phyloP scores from a whole-genome alignment of 495 filamentous ascomycete genomes.

The Acidiella bohemica region DNA sequence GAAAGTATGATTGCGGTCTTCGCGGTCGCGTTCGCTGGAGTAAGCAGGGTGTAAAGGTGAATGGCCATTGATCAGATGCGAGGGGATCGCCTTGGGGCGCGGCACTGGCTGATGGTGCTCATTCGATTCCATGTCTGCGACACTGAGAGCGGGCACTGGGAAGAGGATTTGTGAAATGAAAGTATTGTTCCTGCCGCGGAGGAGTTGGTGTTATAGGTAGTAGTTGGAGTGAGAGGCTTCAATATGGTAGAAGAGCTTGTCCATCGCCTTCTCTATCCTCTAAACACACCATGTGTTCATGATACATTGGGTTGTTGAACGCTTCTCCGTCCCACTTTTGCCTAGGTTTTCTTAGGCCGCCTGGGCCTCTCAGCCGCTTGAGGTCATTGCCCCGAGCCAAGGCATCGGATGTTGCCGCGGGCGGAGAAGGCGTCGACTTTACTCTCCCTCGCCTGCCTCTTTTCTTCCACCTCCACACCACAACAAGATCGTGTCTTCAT shows the following conservation, averaged over 20 bases:
- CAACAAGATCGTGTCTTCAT: no score
- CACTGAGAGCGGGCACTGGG: no score
- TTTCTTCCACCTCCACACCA: no score
- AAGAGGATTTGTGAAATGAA: background rate
- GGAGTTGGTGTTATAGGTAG: constrained; percentile 9
- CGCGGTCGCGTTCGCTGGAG: constrained; percentile 6
- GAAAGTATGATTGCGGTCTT: constrained; percentile 15
- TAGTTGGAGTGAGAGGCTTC: constrained; percentile 9
- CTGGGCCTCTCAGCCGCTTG: no score
- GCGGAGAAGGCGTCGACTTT: no score
- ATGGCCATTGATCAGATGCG: constrained; percentile 19
- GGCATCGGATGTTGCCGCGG: no score
- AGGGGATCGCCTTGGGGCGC: constrained; percentile 11
- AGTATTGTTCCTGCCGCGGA: no score
- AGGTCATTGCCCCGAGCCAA: no score
- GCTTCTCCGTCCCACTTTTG: background rate
- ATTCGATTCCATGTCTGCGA: no score
- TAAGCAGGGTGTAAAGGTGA: constrained; percentile 15
- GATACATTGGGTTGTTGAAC: background rate
- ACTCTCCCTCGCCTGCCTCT: no score
- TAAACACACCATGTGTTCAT: background rate
- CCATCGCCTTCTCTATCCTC: constrained; percentile 1
- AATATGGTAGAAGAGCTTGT: constrained; percentile 16
- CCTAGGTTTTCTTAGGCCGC: no score
- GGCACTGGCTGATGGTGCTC: background rate